phyloP scores from a whole-genome alignment of 2,329 filamentous ascomycete species.

The Pseudocercospora macadamiae region DNA sequence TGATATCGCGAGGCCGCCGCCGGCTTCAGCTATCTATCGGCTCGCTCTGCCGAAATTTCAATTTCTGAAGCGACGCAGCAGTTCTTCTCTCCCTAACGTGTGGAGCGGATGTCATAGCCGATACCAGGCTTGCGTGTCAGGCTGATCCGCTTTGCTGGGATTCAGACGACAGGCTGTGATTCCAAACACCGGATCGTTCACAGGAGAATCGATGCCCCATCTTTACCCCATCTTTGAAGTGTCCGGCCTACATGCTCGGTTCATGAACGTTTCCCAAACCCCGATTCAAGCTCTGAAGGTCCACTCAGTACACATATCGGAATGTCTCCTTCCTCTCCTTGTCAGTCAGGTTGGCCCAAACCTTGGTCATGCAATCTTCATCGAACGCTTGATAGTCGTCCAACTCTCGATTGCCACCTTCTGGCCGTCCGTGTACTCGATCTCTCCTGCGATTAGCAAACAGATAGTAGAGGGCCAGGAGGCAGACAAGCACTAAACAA shows the following conservation, averaged over 20 bases:
- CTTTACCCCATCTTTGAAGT: too few relatives aligned
- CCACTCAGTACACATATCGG: constrained; percentile 20
- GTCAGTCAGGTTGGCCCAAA: constrained; percentile 32
- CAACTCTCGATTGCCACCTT: background rate
- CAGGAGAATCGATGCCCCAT: background rate
- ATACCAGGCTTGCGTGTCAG: too few relatives aligned
- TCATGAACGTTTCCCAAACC: too few relatives aligned
- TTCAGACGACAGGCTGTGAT: background rate
- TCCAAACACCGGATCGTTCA: background rate
- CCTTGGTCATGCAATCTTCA: background rate
- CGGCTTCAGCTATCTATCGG: background rate
- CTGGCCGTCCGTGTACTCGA: constrained; percentile 10
- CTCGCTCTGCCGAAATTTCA: background rate
- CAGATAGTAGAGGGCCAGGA: constrained; percentile 54
- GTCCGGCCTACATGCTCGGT: too few relatives aligned
- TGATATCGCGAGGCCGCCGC: background rate
- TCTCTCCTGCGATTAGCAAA: constrained; percentile 45
- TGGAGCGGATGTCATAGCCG: too few relatives aligned
- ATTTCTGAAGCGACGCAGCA: too few relatives aligned
- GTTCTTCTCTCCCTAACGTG: too few relatives aligned
- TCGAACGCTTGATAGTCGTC: background rate
- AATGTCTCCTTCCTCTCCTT: constrained; percentile 30
- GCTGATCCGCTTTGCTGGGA: background rate
- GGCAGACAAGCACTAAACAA: constrained; percentile 43
- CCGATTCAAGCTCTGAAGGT: too few relatives aligned